Conservation (phyloP, 352 stramenopile species). For the Phytophthora cactorum region DNA sequence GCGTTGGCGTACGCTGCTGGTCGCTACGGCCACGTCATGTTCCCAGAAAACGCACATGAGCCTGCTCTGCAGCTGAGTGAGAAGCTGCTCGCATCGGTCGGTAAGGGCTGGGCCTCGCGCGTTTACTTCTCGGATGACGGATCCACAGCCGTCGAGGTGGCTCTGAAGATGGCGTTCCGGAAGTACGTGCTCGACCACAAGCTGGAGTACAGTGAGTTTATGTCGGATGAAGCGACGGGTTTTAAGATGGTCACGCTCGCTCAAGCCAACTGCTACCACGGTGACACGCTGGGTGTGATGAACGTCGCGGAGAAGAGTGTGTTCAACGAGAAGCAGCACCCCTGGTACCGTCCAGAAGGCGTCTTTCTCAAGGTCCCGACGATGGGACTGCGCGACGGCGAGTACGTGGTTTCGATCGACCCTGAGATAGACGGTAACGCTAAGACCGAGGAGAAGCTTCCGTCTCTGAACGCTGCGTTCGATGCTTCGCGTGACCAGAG, state of each 20-base stretch:
- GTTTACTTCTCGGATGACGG: slow-evolving; percentile 94
- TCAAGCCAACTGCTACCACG: slow-evolving; percentile 93
- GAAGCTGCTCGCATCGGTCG: slow-evolving; percentile 77
- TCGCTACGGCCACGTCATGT: slow-evolving; percentile 94
- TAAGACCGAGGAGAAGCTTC: slow-evolving; percentile 41
- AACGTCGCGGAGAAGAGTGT: slow-evolving; percentile 91
- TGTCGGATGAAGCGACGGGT: slow-evolving; percentile 28
- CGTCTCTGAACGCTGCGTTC: slow-evolving; percentile 62
- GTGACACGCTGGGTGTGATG: slow-evolving; percentile 92
- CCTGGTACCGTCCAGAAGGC: slow-evolving; percentile 90
- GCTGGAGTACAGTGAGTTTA: slow-evolving; percentile 64
- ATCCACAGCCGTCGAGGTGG: slow-evolving; percentile 91
- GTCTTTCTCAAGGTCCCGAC: slow-evolving; percentile 86
- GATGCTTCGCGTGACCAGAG: slow-evolving; percentile 47
- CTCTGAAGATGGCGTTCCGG: slow-evolving; percentile 92
- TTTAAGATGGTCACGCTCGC: slow-evolving; percentile 80
- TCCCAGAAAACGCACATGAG: slow-evolving; percentile 90
- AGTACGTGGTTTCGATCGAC: slow-evolving; percentile 66
- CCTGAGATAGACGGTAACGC: slow-evolving; percentile 45
- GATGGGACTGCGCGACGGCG: slow-evolving; percentile 61
- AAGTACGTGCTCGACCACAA: slow-evolving; percentile 80
- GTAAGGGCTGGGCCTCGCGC: slow-evolving; percentile 83
- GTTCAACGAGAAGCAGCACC: slow-evolving; percentile 93
- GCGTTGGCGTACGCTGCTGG: slow-evolving; percentile 89
- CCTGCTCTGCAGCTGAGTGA: slow-evolving; percentile 84